Evolutionary conservation across 2,329 filamentous ascomycete species (phyloP), one percentile per base, ranked within the genome.

Genomic region (Cryphonectria radicalis): DNA sequence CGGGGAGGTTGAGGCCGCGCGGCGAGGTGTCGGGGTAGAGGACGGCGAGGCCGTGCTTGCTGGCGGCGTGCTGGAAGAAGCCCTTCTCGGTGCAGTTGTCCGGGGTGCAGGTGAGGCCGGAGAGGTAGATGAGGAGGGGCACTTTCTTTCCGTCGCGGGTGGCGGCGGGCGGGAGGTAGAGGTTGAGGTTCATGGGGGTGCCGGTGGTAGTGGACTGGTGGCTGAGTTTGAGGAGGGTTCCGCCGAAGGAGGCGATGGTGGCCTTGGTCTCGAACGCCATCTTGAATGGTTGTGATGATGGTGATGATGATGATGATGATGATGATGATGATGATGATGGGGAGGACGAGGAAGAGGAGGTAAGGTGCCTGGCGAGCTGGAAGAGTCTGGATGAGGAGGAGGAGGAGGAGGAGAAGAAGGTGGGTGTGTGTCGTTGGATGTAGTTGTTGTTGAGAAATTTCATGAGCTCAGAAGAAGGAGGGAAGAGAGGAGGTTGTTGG

Each of bases 11-110:
- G 64, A 96, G 87, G 1, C 95, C 95, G 70, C 95, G 90, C 70
- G 96, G 96, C 70, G 93, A 97, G 32, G 96, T 99, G 84, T 99
- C 96, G 1, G 96, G 96, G 84, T 94, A 98, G 68, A 98, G 88
- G 70, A 99, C 84, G n/a, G 96, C 96, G 80, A 99, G 93, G 78
- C 93, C 93, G 80, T 91, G 91, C 77, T 91, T 86, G 70, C 91
- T 88, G 64, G 96, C 96, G 74, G 89, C 89, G 77, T 92, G 90
- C 80, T 98, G 95, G 82, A 99, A 93, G 87, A 98, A 98, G 68
- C 95, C 96, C 80, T 92, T 92, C 78, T 95, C 89, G 43, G 91
- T 86, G 79, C 90, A 90, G 82, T 95, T 95, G 78, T 98, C 95
- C 50, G 93, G 94, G 0, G 94, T 95, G 86, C 96, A 99, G 73